phyloP scores from a whole-genome alignment of 352 stramenopile species.

The Globisporangium polare region DNA sequence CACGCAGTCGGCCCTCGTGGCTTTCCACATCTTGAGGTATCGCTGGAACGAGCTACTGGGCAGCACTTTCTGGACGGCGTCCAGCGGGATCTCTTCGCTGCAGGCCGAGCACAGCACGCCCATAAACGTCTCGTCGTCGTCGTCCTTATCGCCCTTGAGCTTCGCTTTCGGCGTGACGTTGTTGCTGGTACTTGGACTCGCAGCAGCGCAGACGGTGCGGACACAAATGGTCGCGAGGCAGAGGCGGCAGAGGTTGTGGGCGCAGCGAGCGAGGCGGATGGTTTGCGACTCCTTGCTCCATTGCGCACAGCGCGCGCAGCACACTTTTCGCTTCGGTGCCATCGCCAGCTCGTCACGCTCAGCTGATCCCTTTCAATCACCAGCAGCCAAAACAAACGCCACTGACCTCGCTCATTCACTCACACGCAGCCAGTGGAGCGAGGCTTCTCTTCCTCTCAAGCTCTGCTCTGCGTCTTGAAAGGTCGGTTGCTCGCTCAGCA shows the following conservation, averaged over 20 bases:
- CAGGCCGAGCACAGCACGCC: constrained; percentile 20
- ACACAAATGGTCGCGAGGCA: constrained; percentile 1
- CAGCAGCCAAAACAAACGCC: not conserved
- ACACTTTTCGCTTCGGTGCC: not conserved
- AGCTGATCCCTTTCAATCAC: not conserved
- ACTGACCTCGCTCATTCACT: not conserved
- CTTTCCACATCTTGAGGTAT: constrained; percentile 17
- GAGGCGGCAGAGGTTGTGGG: not conserved
- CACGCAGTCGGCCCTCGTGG: constrained; percentile 23
- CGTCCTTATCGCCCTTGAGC: not conserved
- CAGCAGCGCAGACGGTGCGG: not conserved
- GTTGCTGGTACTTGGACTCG: not conserved
- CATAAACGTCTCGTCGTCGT: not conserved
- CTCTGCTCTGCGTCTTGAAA: not conserved
- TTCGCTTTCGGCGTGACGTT: not conserved
- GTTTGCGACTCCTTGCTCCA: not conserved
- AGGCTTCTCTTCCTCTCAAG: not conserved
- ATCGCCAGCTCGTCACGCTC: not conserved
- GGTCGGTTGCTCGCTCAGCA: not conserved
- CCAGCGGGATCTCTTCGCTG: constrained; percentile 21
- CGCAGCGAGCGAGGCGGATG: constrained; percentile 1
- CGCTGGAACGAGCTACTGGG: constrained; percentile 13
- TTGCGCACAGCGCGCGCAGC: constrained; percentile 3
- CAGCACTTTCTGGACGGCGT: constrained; percentile 22
- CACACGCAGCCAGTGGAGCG: not conserved